Base-by-base conservation (phyloP, 2,329 filamentous ascomycete species). In the Talaromyces sp. region DNA sequence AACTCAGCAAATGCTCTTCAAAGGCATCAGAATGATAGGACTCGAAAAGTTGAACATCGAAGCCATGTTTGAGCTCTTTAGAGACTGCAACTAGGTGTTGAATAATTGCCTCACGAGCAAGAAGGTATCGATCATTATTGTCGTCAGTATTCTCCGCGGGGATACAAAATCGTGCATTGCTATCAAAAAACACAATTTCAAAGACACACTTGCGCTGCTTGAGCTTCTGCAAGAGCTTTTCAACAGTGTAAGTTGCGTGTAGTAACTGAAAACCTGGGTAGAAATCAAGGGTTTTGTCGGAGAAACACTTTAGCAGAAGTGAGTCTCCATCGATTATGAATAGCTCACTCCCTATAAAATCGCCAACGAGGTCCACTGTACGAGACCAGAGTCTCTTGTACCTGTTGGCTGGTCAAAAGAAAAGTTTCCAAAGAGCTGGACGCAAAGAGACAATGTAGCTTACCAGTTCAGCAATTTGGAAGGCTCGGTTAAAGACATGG, bases 51-150 rank as follows among this genome's bases (percentile, higher is more conserved):
- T 47, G 19, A 11, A 64, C 37, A 10, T 61, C 17, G 15, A 60
- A 37, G 79, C 9, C 75, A 69, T 15, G 78, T 75, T 60, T 79
- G 71, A 2, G 69, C 68, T n/a, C 66, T 66, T 17, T 73, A 70
- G n/a, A 85, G 70, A 67, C 83, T 72, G 71, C 57, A 78, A 31
- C 70, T 3, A 92, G 80, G 74, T 93, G 90, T 27, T 85, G 82
- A 58, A 91, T 85, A 62, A 93, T 81, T 4, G 87, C 82, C 9
- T 84, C 81, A 58, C 90, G 83, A 13, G 87, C 85, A 9, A 92
- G 81, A 0, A 84, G 78, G 70, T 87, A 91, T 89, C 45, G 77
- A 67, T 68, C 73, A 68, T 67, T 79, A 68, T 73, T 57, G 72
- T 72, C 22, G 47, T 50, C 22, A 31, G 25, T 17, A 17, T 6